These are phyloP conservation scores for Verticillium nubilum DNA, from an alignment of 2,329 filamentous ascomycete species.

Conservation along the genomic window DNA sequence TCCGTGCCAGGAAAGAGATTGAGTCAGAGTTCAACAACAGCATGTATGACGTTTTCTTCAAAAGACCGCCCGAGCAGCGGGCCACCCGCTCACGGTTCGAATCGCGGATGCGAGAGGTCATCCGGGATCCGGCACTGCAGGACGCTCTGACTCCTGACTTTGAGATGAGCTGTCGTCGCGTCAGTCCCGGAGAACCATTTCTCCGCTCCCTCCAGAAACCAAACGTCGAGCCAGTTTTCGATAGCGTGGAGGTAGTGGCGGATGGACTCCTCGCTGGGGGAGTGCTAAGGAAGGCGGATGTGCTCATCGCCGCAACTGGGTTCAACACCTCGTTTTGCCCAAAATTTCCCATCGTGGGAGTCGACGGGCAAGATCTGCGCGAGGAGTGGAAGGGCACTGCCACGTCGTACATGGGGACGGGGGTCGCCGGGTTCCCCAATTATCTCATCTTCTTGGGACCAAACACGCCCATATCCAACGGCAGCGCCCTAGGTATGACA, in stretches of 20 bases:
- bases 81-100: slow-evolving; percentile 10
- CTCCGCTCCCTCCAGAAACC: slow-evolving; percentile 31
- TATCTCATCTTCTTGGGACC: slow-evolving; percentile 20
- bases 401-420: slow-evolving; percentile 21
- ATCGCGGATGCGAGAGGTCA: slow-evolving; percentile 10
- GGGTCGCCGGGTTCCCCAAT: slow-evolving; percentile 22
- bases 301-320: slow-evolving; percentile 15
- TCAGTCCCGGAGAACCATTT: slow-evolving; percentile 32
- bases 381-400: slow-evolving; percentile 41
- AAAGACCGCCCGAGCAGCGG: slow-evolving; percentile 15
- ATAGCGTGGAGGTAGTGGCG: slow-evolving; percentile 18
- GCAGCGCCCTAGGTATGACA: background rate
- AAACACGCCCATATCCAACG: slow-evolving; percentile 12
- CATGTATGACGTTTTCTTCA: slow-evolving; percentile 34
- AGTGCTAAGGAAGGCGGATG: slow-evolving; percentile 10
- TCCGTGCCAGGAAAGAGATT: slow-evolving; percentile 24
- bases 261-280: slow-evolving; percentile 17
- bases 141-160: slow-evolving; percentile 14
- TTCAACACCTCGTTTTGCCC: slow-evolving; percentile 13
- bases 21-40: slow-evolving; percentile 32
- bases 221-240: slow-evolving; percentile 32
- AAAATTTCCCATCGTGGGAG: slow-evolving; percentile 39
- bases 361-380: slow-evolving; percentile 38
- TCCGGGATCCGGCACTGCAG: slow-evolving; percentile 10
- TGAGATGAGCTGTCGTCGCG: slow-evolving; percentile 17